Base-by-base conservation (phyloP, 2,329 filamentous ascomycete species). In the Aureobasidium subglaciale region DNA sequence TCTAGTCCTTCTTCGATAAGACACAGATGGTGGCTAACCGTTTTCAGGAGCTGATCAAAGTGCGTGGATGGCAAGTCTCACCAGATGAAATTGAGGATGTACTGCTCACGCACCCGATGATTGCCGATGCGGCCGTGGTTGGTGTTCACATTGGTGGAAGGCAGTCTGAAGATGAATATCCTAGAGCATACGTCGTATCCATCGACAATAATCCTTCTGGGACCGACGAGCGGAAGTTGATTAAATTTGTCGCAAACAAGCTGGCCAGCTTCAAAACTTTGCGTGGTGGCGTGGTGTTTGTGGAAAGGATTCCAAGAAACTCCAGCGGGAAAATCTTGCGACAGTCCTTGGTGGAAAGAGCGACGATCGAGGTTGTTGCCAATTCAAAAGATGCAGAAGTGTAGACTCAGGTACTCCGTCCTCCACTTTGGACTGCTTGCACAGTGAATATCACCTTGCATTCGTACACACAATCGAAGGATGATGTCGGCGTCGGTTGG, bases 31-130 rank as follows among this genome's bases (percentile, higher is more conserved):
- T 29, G 24, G n/a, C 40, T 48, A 67, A 69, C 49, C 63, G 67
- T 10, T 59, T 16, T 11, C 9, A 54, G 55, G 67, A 70, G 38
- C 59, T 69, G 9, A 68, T 70, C 59, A 70, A 70, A 48, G 63
- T 67, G 45, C 65, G 66, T 25, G 67, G 66, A n/a, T 68, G 61
- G 57, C 68, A 70, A 55, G 65, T 70, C 18, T 63, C 66, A 0
- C 67, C 68, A 0, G 61, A 62, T 4, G 68, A 70, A 55, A 49
- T 70, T 25, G 68, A 69, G 54, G 59, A 61, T n/a, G 61, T 59
- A 5, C 59, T 68, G 16, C 56, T 69, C 20, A 22, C 60, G 27
- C 61, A 59, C 16, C 35, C 55, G 5, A 59, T 57, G n/a, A 60
- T 69, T 9, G 32, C 52, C 11, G 68, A 69, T 42, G 18, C 29